Conservation (phyloP, 352 stramenopile genomes). For the Plasmopara viticola region DNA sequence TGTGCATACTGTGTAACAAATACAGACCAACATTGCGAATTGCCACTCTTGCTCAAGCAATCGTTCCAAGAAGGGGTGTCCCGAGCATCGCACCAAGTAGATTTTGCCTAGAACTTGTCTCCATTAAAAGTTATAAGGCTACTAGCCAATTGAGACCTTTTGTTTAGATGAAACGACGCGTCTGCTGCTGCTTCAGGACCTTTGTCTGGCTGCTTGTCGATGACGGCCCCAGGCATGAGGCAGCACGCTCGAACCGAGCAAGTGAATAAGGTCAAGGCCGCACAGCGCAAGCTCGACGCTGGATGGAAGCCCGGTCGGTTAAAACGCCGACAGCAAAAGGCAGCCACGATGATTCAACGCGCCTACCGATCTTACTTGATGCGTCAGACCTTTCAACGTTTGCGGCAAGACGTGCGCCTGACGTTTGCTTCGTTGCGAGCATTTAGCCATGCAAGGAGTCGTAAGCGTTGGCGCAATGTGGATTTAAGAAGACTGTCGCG, state of each 20-base stretch:
- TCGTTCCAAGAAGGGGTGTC: neutral
- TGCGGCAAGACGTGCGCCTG: constrained; percentile 31
- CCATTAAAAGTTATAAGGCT: constrained; percentile 3
- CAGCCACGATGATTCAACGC: constrained; percentile 66
- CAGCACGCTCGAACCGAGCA: constrained; percentile 13
- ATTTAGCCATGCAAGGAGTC: constrained; percentile 47
- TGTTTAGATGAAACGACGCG: constrained; percentile 32
- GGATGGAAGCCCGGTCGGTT: constrained; percentile 38
- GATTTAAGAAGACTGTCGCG: constrained; percentile 53
- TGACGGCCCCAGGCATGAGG: constrained; percentile 17
- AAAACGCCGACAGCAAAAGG: constrained; percentile 38
- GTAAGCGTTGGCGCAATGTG: constrained; percentile 45
- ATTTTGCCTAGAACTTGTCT: neutral
- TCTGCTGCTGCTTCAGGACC: constrained; percentile 24
- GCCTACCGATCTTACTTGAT: constrained; percentile 54
- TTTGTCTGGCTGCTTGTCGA: constrained; percentile 4
- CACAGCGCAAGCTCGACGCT: constrained; percentile 43
- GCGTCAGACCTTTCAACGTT: constrained; percentile 46
- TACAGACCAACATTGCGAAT: too few relatives aligned
- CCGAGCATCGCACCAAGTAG: constrained; percentile 1
- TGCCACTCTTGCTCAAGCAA: too few relatives aligned
- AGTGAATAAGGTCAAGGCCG: constrained; percentile 32
- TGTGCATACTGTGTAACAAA: too few relatives aligned
- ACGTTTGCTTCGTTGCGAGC: constrained; percentile 47
- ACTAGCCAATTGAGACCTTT: constrained; percentile 28